Percentiles rank a stretch among this genome's conserved stretches.
Conservation (phyloP, 805 yeast genomes). For the Candida saitoana region DNA sequence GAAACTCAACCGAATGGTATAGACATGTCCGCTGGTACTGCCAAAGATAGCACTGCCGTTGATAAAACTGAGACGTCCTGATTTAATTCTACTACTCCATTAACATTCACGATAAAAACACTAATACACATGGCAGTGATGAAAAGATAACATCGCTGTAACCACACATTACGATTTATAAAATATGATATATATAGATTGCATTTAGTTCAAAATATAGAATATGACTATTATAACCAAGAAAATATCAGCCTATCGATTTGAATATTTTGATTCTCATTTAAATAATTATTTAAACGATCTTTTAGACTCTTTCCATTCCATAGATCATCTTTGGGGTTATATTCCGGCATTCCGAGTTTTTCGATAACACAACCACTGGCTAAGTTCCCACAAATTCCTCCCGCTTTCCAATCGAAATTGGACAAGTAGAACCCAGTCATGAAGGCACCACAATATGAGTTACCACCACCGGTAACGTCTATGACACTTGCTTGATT, state of each 20-base stretch:
- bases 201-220: background rate
- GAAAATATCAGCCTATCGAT: slow-evolving; percentile 3
- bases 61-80: too few species aligned
- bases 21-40: too few species aligned
- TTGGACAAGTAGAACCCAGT: slow-evolving; percentile 51
- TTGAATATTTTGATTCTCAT: slow-evolving; percentile 12
- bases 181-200: too few species aligned
- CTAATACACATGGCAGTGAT: background rate
- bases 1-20: too few species aligned
- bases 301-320: slow-evolving; percentile 49
- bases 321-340: slow-evolving; percentile 45
- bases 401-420: slow-evolving; percentile 49
- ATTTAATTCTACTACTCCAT: background rate
- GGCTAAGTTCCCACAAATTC: slow-evolving; percentile 67
- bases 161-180: too few species aligned
- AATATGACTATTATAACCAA: too few species aligned
- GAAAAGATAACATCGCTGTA: too few species aligned
- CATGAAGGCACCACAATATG: slow-evolving; percentile 43
- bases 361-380: slow-evolving; percentile 82
- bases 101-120: background rate
- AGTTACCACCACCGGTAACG: slow-evolving; percentile 45
- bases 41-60: too few species aligned
- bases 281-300: slow-evolving; percentile 41
- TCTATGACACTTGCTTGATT: slow-evolving; percentile 33
- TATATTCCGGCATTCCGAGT: slow-evolving; percentile 60